Evolutionary conservation across 208 protist genomes (phyloP).

Genomic region (Trypanosoma melophagium): DNA sequence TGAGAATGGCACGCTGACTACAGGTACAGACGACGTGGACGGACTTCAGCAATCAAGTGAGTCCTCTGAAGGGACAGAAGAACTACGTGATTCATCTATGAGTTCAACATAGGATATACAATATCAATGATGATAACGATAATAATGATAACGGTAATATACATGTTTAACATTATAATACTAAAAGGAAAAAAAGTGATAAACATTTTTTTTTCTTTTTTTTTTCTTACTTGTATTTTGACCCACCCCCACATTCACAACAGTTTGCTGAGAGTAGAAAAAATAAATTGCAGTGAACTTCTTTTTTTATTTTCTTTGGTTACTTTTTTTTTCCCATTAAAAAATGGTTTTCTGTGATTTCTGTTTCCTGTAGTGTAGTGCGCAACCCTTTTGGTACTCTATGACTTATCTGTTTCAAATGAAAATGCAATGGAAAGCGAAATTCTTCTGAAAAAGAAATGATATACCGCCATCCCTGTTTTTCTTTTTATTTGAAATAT

Average conservation of each 20-base stretch:
- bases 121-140: no score
- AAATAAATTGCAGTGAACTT: no score
- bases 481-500: no score
- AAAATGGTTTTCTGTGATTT: not conserved
- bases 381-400: no score
- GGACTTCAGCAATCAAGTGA: constrained; percentile 34
- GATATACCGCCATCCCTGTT: no score
- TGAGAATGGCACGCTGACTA: constrained; percentile 8
- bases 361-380: constrained; percentile 2
- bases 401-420: constrained; percentile 2
- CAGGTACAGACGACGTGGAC: constrained; percentile 23
- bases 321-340: no score
- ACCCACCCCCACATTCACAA: no score
- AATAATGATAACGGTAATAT: not conserved
- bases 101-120: constrained; percentile 23
- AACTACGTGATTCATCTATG: constrained; percentile 15
- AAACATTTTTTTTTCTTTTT: not conserved
- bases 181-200: not conserved
- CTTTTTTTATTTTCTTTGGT: no score
- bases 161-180: not conserved
- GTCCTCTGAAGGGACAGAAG: constrained; percentile 27
- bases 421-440: not conserved
- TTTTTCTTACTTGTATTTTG: no score
- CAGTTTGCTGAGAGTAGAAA: no score
- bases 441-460: no score